Percentiles rank a stretch among this genome's conserved stretches.
phyloP scores from a whole-genome alignment of 129 eudicot species.

The Arctium lappa region DNA sequence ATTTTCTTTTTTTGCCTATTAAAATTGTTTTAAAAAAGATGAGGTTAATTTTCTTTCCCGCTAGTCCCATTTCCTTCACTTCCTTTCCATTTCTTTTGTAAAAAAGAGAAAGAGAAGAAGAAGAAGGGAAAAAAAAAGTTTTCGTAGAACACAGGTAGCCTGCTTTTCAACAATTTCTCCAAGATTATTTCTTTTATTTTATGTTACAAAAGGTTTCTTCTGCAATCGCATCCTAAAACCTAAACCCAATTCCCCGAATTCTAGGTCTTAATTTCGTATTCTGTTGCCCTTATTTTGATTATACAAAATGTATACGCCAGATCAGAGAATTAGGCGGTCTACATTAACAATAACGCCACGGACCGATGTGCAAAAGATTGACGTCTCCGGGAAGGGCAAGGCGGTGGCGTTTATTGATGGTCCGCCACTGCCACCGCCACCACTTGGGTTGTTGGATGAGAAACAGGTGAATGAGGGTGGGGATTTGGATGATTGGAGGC shows the following conservation, averaged over 20 bases:
- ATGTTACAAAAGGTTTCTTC: background rate
- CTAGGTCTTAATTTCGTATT: background rate
- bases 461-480: slow-evolving; percentile 33
- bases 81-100: no score
- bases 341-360: slow-evolving; percentile 37
- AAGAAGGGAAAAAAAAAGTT: no score
- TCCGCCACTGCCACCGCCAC: slow-evolving; percentile 58
- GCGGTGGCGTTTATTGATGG: slow-evolving; percentile 52
- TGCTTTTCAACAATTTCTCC: background rate
- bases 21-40: no score
- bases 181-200: background rate
- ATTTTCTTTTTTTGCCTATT: no score
- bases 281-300: background rate
- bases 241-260: slow-evolving; percentile 6
- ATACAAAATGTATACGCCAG: slow-evolving; percentile 60
- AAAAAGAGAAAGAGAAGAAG: no score
- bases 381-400: slow-evolving; percentile 53
- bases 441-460: slow-evolving; percentile 44
- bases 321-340: slow-evolving; percentile 35
- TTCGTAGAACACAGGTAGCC: no score
- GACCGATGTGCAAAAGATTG: slow-evolving; percentile 17
- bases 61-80: no score
- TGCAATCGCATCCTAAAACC: background rate
- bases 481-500: slow-evolving; percentile 74
- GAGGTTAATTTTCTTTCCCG: no score